phyloP scores from a whole-genome alignment of 108 stramenopile species.

The Parmales sp. region DNA sequence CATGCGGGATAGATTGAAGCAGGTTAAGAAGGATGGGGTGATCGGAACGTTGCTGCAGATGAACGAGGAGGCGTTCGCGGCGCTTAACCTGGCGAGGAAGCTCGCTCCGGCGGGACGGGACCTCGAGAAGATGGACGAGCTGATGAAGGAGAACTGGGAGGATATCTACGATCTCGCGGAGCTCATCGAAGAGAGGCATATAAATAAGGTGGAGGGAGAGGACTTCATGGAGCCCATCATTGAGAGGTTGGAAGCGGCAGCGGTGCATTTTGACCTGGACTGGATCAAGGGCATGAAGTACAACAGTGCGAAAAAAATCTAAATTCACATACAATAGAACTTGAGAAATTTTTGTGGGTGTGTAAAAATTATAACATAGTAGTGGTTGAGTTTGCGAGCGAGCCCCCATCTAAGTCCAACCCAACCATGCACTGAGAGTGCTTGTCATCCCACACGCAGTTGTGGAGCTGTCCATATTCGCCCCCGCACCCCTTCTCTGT shows the following conservation, averaged over 20 bases:
- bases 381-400: no score
- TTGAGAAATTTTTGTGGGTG: no score
- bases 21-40: conserved; percentile 11
- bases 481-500: not conserved
- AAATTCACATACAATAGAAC: no score
- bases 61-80: not conserved
- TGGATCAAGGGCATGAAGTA: no score
- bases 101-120: not conserved
- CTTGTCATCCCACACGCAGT: conserved; percentile 8
- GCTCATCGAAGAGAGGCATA: conserved; percentile 2
- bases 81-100: conserved; percentile 11
- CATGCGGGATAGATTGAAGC: conserved; percentile 20
- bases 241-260: not conserved
- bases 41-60: not conserved
- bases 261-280: not conserved
- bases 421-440: not conserved
- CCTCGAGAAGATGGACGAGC: not conserved
- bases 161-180: conserved; percentile 21
- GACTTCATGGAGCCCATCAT: not conserved
- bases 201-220: not conserved
- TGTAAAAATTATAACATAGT: no score
- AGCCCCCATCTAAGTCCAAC: no score
- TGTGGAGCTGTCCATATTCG: not conserved
- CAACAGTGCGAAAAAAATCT: no score
- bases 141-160: conserved; percentile 19